Percentiles rank a stretch among this genome's conserved stretches.
Evolutionary conservation across 2,329 filamentous ascomycete genomes (phyloP).

Genomic region (Paraphoma sp.): DNA sequence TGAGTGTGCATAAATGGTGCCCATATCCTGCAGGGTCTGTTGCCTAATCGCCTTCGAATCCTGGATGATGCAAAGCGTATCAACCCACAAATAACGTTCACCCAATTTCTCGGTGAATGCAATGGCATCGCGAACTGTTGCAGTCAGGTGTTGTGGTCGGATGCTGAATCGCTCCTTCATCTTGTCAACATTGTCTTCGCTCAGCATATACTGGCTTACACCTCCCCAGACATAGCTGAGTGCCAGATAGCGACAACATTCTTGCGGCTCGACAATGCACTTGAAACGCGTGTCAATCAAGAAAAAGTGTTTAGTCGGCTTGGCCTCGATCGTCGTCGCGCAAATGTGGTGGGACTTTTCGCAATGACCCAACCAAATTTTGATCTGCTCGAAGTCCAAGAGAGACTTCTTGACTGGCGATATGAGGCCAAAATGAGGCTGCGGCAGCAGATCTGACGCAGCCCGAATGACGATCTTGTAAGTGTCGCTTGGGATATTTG

Average conservation of each 20-base stretch:
- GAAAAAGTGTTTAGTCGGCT: not conserved
- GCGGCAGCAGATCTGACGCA: not conserved
- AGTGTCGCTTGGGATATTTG: not conserved
- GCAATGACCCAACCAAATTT: not conserved
- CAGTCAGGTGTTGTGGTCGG: not conserved
- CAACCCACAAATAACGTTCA: not conserved
- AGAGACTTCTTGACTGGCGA: not conserved
- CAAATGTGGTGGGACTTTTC: not conserved
- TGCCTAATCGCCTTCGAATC: not conserved
- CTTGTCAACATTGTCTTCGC: not conserved
- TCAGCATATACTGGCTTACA: not conserved
- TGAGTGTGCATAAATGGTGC: not conserved
- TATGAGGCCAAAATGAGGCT: not conserved
- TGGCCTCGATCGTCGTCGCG: not conserved
- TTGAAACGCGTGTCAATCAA: not conserved
- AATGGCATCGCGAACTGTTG: not conserved
- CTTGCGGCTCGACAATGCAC: not conserved
- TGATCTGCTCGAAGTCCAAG: not conserved
- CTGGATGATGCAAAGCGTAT: not conserved
- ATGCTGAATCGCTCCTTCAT: not conserved
- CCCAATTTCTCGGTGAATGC: not conserved
- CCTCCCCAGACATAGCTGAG: not conserved
- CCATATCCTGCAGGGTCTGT: not conserved
- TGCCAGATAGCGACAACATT: not conserved
- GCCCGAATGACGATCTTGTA: not conserved